Base-by-base conservation (phyloP, 2,329 filamentous ascomycete genomes). In the Cordyceps fumosorosea region DNA sequence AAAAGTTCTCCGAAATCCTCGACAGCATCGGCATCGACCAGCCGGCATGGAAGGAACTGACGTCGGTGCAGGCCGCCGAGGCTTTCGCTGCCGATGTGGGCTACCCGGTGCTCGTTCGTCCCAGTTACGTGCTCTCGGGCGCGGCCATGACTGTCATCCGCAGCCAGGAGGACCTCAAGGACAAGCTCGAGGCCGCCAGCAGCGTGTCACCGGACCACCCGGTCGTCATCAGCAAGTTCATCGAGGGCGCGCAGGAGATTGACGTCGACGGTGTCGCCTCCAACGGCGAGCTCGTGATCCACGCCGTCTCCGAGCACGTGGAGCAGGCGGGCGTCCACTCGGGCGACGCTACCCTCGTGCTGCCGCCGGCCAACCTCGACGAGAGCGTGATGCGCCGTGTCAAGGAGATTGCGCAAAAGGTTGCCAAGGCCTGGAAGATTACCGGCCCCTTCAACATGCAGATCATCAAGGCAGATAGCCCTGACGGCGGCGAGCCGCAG, bases 381-480 rank as follows among this genome's bases (percentile, higher is more conserved):
- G 81, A 89, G 68, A 78, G 77, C 63, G 89, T 89, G 67, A 89
- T 96, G 84, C 85, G 84, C 67, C 91, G 95, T 64, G 85, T 96
- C 72, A 98, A 97, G 86, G 91, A 91, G 69, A 98, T 99, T 69
- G 93, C 95, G 18, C 78, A 93, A 76, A 98, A 96, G 84, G 93
- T 99, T 58, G 95, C 95, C 67, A 90, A 95, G 78, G 95, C 95
- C 54, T 97, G 93, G 91, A 92, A 84, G 72, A 98, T 98, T 75
- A 98, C 92, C 22, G 95, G 95, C 61, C 95, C 95, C 63, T 99
- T 98, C 86, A 99, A 99, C 84, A 98, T 99, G 93, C 95, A 99
- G 75, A 96, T 99, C 77, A 98, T 99, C 84, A 96, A 96, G 81
- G 91, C 90, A 42, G 83, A 90, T 14, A 81, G 89, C 70, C 85